Conservation (phyloP, 1,139 yeast species). For the Scheffersomyces insectosa region DNA sequence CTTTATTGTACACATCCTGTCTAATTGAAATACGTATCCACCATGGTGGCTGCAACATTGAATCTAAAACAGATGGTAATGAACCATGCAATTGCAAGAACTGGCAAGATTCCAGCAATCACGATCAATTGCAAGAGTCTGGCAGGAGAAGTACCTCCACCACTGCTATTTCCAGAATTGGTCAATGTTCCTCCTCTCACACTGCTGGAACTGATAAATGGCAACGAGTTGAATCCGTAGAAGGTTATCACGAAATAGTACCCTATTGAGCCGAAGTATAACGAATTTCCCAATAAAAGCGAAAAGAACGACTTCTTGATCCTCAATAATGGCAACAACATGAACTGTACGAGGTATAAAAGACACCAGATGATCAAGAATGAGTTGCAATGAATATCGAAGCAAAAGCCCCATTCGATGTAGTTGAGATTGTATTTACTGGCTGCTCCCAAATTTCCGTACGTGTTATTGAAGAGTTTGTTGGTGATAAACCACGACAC, state of each 20-base stretch:
- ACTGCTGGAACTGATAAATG: constrained; percentile 55
- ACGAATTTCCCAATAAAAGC: constrained; percentile 70
- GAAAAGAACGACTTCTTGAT: constrained; percentile 61
- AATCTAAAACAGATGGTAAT: constrained; percentile 61
- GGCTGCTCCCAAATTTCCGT: constrained; percentile 33
- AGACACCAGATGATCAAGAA: constrained; percentile 79
- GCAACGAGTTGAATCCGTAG: constrained; percentile 84
- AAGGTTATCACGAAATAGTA: constrained; percentile 81
- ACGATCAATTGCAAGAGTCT: constrained; percentile 38
- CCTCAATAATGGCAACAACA: constrained; percentile 70
- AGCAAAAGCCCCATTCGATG: constrained; percentile 92
- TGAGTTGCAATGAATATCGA: constrained; percentile 90
- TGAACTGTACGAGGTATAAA: constrained; percentile 74
- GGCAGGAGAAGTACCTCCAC: constrained; percentile 21
- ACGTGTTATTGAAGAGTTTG: constrained; percentile 51
- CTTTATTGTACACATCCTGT: no score
- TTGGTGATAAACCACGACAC: constrained; percentile 73
- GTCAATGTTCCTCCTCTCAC: constrained; percentile 27
- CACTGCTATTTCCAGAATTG: constrained; percentile 43
- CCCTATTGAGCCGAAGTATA: constrained; percentile 70
- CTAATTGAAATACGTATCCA: constrained; percentile 60
- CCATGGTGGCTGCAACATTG: constrained; percentile 71
- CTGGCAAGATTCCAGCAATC: constrained; percentile 49
- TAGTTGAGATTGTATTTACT: constrained; percentile 45
- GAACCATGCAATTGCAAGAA: constrained; percentile 57